phyloP scores from a whole-genome alignment of 129 eudicot genomes.

The Heracleum sosnowskyi region DNA sequence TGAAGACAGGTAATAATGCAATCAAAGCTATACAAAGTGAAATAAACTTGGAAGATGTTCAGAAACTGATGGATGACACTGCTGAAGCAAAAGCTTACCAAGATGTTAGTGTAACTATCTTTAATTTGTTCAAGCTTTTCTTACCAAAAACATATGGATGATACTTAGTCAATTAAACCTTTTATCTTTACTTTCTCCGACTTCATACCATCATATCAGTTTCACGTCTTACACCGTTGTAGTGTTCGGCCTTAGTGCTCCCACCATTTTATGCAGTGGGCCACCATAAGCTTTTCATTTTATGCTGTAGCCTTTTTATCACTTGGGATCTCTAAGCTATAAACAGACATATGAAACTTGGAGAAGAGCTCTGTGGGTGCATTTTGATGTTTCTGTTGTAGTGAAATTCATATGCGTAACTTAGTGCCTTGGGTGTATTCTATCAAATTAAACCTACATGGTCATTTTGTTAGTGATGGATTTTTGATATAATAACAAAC shows the following conservation, averaged over 20 bases:
- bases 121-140: not conserved
- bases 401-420: not conserved
- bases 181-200: not conserved
- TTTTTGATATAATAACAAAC: not conserved
- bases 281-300: not conserved
- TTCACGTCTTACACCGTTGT: not conserved
- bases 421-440: not conserved
- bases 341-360: not conserved
- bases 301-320: not conserved
- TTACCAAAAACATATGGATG: not conserved
- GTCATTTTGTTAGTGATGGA: not conserved
- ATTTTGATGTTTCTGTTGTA: not conserved
- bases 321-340: not conserved
- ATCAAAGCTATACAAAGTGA: constrained; percentile 93
- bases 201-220: not conserved
- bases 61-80: constrained; percentile 96
- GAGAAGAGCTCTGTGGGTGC: not conserved
- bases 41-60: constrained; percentile 89
- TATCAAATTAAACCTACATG: not conserved
- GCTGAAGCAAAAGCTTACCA: constrained; percentile 98
- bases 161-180: not conserved
- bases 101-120: constrained; percentile 53
- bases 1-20: constrained; percentile 79
- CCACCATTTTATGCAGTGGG: not conserved
- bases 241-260: not conserved